Percentiles rank a stretch among this genome's conserved stretches.
Evolutionary conservation across 345 rosid species (phyloP).

Genomic region (Gossypium herbaceum): DNA sequence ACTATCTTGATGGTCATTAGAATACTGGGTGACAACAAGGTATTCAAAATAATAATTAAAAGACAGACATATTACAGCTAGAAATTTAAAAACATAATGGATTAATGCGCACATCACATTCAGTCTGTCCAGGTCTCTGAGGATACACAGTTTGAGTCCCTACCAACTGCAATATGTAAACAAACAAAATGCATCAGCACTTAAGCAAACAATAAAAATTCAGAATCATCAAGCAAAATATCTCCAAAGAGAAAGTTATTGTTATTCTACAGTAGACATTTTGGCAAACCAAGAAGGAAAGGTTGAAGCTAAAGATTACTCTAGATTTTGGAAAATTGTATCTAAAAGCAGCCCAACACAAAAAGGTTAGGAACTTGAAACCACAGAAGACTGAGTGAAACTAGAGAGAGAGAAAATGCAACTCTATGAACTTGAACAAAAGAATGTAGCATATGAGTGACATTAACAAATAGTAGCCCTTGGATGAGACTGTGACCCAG

Average conservation of each 20-base stretch:
- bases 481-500: neutral
- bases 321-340: neutral
- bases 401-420: neutral
- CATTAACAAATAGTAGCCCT: neutral
- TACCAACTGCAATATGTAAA: slow-evolving; percentile 53
- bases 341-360: neutral
- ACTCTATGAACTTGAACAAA: neutral
- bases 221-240: slow-evolving; percentile 6
- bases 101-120: slow-evolving; percentile 73
- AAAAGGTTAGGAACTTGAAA: neutral
- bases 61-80: neutral
- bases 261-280: neutral
- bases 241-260: neutral
- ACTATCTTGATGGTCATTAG: neutral
- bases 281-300: neutral
- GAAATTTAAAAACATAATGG: neutral
- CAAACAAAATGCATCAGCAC: slow-evolving; percentile 24
- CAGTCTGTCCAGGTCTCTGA: slow-evolving; percentile 82
- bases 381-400: slow-evolving; percentile 2
- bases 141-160: slow-evolving; percentile 53
- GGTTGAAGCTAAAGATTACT: neutral
- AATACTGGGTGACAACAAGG: neutral
- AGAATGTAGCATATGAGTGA: neutral
- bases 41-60: neutral
- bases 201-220: slow-evolving; percentile 20